Base-by-base conservation (phyloP, 2,329 filamentous ascomycete genomes). In the Fusarium tuaranense region DNA sequence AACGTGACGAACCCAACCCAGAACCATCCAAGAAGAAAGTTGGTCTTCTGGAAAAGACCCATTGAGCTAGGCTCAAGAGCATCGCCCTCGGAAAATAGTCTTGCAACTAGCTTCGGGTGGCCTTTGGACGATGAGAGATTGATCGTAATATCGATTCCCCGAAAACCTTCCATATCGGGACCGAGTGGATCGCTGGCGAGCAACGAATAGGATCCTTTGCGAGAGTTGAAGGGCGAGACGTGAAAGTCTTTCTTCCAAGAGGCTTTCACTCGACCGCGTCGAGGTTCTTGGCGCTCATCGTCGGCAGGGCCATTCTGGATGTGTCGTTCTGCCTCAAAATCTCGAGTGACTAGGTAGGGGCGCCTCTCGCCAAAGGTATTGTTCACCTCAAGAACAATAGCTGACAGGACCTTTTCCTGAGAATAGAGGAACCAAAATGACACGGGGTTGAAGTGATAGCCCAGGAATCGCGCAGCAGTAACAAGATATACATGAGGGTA, bases 391-490 rank as follows among this genome's bases (percentile, higher is more conserved):
- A 94, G 79, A 2, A 95, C 86, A 82, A 94, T 90, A 65, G 90
- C 91, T 27, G 86, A 87, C 16, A 95, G 84, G 7, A 87, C 81
- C 67, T 88, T 87, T 10, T 88, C 81, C 0, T 82, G 74, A 14
- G 90, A 88, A 79, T 95, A 95, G 3, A 95, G 87, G 74, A 95
- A 94, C 92, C 93, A 95, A 77, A 95, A 93, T 0, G 92, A 95
- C 4, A 93, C 91, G 0, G 92, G 92, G 76, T 94, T 95, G 82
- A 94, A 94, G 25, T 90, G 89, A 78, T 93, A 93, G 4, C 92
- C 91, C 7, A 94, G 80, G 70, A 94, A 92, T 34, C 88, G 87
- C 7, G 93, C 89, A 5, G 92, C 92, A 2, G 93, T 95, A 25
- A 94, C 86, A 5, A 95, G 84, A 76, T 94, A 95, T 0, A 91